These are phyloP conservation scores for Lecanicillium sp. DNA, from an alignment of 2,329 filamentous ascomycete genomes.

Conservation along the genomic window DNA sequence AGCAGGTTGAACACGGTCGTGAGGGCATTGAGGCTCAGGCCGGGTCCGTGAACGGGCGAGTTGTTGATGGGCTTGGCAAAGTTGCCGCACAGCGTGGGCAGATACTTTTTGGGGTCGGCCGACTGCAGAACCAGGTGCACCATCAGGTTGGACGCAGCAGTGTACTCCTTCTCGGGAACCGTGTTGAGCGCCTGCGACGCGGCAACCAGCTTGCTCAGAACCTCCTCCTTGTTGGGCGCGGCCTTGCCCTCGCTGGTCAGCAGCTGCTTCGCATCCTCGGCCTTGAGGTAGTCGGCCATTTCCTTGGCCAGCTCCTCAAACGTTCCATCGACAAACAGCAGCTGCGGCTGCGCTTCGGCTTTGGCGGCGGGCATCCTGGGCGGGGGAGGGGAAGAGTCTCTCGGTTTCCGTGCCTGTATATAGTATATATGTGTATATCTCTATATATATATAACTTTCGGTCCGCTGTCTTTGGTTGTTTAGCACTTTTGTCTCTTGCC, in stretches of 20 bases:
- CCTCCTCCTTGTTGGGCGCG: conserved; percentile 59
- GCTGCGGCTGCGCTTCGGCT: conserved; percentile 44
- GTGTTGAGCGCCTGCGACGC: conserved; percentile 70
- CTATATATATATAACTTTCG: no score
- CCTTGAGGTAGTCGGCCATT: conserved; percentile 88
- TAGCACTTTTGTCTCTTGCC: no score
- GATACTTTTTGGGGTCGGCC: conserved; percentile 74
- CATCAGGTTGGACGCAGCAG: conserved; percentile 91
- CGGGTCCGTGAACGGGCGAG: conserved; percentile 75
- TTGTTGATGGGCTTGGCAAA: conserved; percentile 79
- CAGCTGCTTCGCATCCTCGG: conserved; percentile 68
- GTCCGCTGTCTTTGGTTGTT: no score
- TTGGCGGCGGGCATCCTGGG: conserved; percentile 25
- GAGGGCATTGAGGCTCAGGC: conserved; percentile 81
- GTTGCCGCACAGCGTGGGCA: conserved; percentile 82
- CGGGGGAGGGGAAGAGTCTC: conserved; percentile 9
- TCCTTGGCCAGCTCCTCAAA: conserved; percentile 91
- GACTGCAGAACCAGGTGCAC: conserved; percentile 87
- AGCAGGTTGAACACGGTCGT: conserved; percentile 97
- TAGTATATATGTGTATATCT: no score
- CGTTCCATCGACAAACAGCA: conserved; percentile 77
- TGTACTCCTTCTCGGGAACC: conserved; percentile 93
- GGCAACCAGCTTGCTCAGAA: conserved; percentile 80
- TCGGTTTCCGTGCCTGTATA: conserved; percentile 12
- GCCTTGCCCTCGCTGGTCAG: conserved; percentile 64